Percentiles rank a stretch among this genome's conserved stretches.
These are phyloP conservation scores for Neopestalotiopsis sp. DNA, from an alignment of 2,329 filamentous ascomycete species.

Conservation along the genomic window DNA sequence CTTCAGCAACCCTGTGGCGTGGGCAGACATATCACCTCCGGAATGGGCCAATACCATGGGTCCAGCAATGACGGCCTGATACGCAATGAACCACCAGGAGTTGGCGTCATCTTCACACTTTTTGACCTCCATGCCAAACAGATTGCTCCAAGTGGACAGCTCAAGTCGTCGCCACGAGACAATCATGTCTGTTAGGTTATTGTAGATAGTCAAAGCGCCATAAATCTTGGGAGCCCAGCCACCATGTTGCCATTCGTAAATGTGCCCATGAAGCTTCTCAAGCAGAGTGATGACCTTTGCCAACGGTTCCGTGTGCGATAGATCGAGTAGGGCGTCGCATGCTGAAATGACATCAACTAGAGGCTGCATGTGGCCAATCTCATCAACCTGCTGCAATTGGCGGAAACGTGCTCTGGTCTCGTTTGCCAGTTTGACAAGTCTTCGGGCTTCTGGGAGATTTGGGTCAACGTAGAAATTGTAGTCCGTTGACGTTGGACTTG, in stretches of 20 bases:
- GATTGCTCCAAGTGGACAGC: slow-evolving; percentile 85
- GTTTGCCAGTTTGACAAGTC: slow-evolving; percentile 71
- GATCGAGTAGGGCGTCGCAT: slow-evolving; percentile 76
- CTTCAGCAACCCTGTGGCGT: slow-evolving; percentile 72
- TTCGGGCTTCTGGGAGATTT: slow-evolving; percentile 77
- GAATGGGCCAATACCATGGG: slow-evolving; percentile 69
- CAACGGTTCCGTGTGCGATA: slow-evolving; percentile 81
- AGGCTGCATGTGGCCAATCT: slow-evolving; percentile 74
- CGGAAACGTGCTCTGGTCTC: slow-evolving; percentile 75
- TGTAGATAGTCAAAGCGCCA: slow-evolving; percentile 72
- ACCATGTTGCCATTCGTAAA: slow-evolving; percentile 91
- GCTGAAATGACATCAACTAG: slow-evolving; percentile 77
- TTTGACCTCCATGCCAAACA: slow-evolving; percentile 83
- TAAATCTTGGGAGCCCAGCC: slow-evolving; percentile 84
- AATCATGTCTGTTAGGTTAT: slow-evolving; percentile 78
- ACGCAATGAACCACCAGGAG: slow-evolving; percentile 96
- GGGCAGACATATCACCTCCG: slow-evolving; percentile 62
- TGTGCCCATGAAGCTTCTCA: slow-evolving; percentile 82
- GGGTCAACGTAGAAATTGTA: slow-evolving; percentile 92
- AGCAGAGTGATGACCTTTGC: slow-evolving; percentile 85
- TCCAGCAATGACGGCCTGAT: slow-evolving; percentile 83
- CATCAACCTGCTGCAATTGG: slow-evolving; percentile 69
- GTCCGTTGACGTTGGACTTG: slow-evolving; percentile 40
- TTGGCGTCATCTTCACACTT: slow-evolving; percentile 79
- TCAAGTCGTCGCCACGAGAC: slow-evolving; percentile 91